A percentile compares a stretch with the other conserved stretches of the same genome.
Conservation (phyloP, 2,329 filamentous ascomycete genomes). For the Paraphaeosphaeria sporulosa region DNA sequence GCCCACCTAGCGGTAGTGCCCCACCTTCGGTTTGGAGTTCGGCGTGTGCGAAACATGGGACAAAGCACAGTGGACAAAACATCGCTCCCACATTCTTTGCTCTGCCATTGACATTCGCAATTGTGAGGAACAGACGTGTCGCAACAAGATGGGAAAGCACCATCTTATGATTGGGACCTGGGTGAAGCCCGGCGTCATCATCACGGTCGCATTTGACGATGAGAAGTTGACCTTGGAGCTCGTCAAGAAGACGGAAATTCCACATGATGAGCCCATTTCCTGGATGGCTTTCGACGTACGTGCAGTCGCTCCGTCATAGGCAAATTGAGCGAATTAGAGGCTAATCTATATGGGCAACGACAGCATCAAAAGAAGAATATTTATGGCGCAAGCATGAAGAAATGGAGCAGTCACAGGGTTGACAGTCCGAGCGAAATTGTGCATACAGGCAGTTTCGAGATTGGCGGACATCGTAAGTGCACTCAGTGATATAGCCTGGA, state of each 20-base stretch:
- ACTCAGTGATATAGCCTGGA: background rate
- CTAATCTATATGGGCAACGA: conserved; percentile 19
- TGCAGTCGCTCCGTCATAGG: background rate
- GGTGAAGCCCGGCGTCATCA: conserved; percentile 88
- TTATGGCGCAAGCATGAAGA: conserved; percentile 92
- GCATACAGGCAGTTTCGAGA: conserved; percentile 74
- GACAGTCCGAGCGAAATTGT: conserved; percentile 77
- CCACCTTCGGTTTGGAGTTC: conserved; percentile 30
- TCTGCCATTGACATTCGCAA: conserved; percentile 1
- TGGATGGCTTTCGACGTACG: conserved; percentile 92
- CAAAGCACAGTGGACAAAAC: background rate
- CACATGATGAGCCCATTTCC: conserved; percentile 84
- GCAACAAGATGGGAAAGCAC: conserved; percentile 70
- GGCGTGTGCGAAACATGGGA: conserved; percentile 10
- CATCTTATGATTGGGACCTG: conserved; percentile 93
- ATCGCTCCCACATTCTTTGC: conserved; percentile 4
- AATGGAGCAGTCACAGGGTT: conserved; percentile 84
- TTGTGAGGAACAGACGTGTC: conserved; percentile 6
- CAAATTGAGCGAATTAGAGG: conserved; percentile 10
- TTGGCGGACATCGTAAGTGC: conserved; percentile 75
- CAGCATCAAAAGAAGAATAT: conserved; percentile 84
- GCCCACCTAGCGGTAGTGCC: conserved; percentile 18
- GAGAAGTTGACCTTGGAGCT: conserved; percentile 76
- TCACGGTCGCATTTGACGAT: conserved; percentile 88
- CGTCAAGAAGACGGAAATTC: conserved; percentile 82